Base-by-base conservation (phyloP, 305 asterid species). In the Fraxinus platypoda region DNA sequence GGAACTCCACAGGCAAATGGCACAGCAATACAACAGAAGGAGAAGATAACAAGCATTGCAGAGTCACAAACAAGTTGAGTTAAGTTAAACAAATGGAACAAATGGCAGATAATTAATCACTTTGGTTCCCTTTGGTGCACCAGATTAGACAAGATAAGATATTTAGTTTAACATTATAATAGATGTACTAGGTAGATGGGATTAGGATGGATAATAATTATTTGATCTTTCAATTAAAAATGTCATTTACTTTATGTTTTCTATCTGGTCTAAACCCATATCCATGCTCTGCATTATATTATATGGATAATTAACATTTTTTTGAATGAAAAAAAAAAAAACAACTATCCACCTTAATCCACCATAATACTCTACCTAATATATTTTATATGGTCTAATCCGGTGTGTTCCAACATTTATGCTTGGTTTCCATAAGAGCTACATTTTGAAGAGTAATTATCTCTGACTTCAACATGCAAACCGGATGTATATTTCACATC, bases 11-110 rank as follows among this genome's bases (percentile, higher is more conserved):
- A 80, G 31, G 68, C 66, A 25, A 82, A 19, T 13, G 73, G 76
- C 54, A 9, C 8, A 43, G 43, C 52, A 57, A 75, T 17, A 17
- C 23, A 77, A 46, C 78, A 78, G 49, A 28, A 46, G 33, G 28
- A 84, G 54, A 15, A 31, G 38, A 21, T 74, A 70, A 64, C 31
- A 52, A 68, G 41, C 30, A 3, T 6, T 15, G 71, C 76, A 81
- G 78, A 84, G 68, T 81, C 72, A 70, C 75, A 28, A 59, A 77
- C 13, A 73, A 62, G 37, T 37, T n/a, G 49, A 8, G 13, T 46
- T 46, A 28, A 15, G 25, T 2, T 4, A 54, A 28, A 38, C 21
- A 73, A 13, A n/a, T 41, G 31, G 6, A 38, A 28, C 25, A 77
- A 33, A 38, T 19, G 34, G 75, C 38, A 74, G 75, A 75, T 38